Conservation (phyloP, 306 rosid species). For the Trifolium fragiferum region DNA sequence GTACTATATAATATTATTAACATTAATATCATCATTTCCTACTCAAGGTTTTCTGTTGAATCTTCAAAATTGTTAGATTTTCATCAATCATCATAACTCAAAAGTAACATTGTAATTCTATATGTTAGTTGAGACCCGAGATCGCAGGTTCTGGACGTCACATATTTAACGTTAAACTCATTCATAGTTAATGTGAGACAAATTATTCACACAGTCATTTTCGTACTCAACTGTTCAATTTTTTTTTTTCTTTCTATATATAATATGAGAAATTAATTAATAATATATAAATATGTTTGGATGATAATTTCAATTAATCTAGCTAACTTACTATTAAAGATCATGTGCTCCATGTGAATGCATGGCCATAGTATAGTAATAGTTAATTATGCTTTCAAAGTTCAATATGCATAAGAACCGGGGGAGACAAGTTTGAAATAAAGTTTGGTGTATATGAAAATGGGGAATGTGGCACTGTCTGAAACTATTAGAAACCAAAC, state of each 20-base stretch:
- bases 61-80: conserved; percentile 4
- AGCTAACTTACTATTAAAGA: conserved; percentile 6
- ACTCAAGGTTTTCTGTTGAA: conserved; percentile 39
- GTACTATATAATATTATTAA: conserved; percentile 9
- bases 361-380: neutral
- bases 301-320: neutral
- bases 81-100: neutral
- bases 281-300: neutral
- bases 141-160: too few relatives aligned
- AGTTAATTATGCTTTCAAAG: conserved; percentile 25
- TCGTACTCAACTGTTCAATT: too few relatives aligned
- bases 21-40: conserved; percentile 16
- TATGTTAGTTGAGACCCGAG: too few relatives aligned
- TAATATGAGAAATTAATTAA: conserved; percentile 21
- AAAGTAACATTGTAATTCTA: too few relatives aligned
- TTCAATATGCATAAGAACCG: conserved; percentile 1
- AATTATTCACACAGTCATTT: too few relatives aligned
- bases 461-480: conserved; percentile 37
- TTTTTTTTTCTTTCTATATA: too few relatives aligned
- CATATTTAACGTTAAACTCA: too few relatives aligned
- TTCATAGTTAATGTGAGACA: too few relatives aligned
- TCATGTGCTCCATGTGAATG: conserved; percentile 31
- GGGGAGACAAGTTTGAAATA: conserved; percentile 17
- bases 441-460: conserved; percentile 23
- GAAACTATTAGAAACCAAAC: conserved; percentile 38